Conservation (phyloP, 345 rosid genomes). For the Populus deltoides region DNA sequence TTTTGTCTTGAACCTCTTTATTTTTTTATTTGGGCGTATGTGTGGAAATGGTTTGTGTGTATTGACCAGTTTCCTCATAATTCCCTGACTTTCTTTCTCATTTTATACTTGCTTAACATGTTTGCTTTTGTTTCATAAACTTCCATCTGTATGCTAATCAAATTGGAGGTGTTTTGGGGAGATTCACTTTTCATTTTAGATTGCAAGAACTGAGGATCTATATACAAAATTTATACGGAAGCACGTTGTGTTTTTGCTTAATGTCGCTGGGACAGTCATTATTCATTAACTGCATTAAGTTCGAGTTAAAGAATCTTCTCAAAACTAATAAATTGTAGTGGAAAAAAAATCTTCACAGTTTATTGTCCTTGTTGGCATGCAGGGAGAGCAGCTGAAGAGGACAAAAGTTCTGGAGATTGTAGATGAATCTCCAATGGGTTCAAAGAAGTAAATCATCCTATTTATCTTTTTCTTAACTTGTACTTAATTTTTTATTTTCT, state of each 20-base stretch:
- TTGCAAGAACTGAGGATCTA: background rate
- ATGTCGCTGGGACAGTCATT: background rate
- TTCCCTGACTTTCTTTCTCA: background rate
- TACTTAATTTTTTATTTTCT: background rate
- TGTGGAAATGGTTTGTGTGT: background rate
- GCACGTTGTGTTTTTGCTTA: background rate
- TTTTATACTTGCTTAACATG: background rate
- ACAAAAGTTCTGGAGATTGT: conserved; percentile 44
- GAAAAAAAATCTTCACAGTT: background rate
- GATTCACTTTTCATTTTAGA: background rate
- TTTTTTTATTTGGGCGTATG: background rate
- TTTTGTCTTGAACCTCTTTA: background rate
- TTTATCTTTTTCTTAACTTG: background rate
- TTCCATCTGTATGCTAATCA: background rate
- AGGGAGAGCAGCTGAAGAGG: conserved; percentile 86
- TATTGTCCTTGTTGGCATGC: conserved; percentile 15
- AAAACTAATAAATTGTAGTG: background rate
- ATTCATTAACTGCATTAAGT: background rate
- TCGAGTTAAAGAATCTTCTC: background rate
- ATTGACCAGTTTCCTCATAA: background rate
- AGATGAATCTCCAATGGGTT: conserved; percentile 44
- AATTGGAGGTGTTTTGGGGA: background rate
- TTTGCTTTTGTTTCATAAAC: background rate
- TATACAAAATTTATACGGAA: background rate
- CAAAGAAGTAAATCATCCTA: conserved; percentile 39